Conservation (phyloP, 345 rosid species). For the Streptanthus diversifolius region DNA sequence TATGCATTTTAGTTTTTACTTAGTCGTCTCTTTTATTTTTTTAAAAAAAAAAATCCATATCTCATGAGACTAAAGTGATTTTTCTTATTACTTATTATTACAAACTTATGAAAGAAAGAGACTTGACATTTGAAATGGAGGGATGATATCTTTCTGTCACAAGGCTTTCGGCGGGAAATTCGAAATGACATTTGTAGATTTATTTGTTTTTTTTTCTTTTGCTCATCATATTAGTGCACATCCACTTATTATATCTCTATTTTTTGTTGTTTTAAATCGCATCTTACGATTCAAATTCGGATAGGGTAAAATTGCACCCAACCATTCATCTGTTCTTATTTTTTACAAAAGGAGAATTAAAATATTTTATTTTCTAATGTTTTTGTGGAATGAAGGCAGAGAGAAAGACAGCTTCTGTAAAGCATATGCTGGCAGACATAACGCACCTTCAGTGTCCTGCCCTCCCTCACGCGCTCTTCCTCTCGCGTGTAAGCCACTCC, state of each 20-base stretch:
- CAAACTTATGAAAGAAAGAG: neutral
- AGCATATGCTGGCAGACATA: constrained; percentile 32
- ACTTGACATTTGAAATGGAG: constrained; percentile 22
- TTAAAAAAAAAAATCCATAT: neutral
- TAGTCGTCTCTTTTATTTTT: neutral
- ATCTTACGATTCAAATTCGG: constrained; percentile 12
- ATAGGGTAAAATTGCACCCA: constrained; percentile 18
- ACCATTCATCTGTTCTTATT: constrained; percentile 17
- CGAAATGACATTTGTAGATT: constrained; percentile 33
- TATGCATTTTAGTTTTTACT: too few species aligned
- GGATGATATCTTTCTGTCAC: constrained; percentile 28
- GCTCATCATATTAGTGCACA: neutral
- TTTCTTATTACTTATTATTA: neutral
- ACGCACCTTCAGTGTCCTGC: constrained; percentile 18
- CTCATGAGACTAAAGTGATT: neutral
- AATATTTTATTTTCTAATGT: neutral
- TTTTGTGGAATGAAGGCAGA: constrained; percentile 28
- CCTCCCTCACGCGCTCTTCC: constrained; percentile 9
- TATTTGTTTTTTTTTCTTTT: neutral
- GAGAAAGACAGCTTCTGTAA: constrained; percentile 30
- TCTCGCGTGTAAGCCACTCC: neutral
- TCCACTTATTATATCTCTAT: neutral
- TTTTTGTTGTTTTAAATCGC: neutral
- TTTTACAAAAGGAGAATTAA: neutral
- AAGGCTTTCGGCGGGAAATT: constrained; percentile 36